Evolutionary conservation across 140 eudicot genomes (phyloP).

Genomic region (Ambrosia hybrid): DNA sequence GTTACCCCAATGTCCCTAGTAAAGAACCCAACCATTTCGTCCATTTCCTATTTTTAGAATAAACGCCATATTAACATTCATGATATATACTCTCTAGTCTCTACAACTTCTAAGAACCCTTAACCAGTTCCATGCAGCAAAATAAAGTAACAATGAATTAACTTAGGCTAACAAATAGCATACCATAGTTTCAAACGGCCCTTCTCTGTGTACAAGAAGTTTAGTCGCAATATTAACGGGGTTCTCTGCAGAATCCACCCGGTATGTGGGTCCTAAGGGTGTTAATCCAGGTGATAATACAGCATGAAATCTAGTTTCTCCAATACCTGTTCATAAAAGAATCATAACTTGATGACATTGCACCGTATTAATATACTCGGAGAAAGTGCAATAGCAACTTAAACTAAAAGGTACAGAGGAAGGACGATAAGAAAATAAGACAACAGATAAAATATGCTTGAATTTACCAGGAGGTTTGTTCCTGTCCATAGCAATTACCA

Average conservation of each 20-base stretch:
- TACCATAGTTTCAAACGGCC: slow-evolving; percentile 17
- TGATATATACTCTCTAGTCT: no score
- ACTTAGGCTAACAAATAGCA: slow-evolving; percentile 21
- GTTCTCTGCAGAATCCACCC: slow-evolving; percentile 34
- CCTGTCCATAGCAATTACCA: slow-evolving; percentile 58
- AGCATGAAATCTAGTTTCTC: slow-evolving; percentile 62
- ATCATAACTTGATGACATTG: no score
- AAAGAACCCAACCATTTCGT: background rate
- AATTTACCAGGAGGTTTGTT: slow-evolving; percentile 19
- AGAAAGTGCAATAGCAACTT: no score
- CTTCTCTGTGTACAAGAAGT: slow-evolving; percentile 71
- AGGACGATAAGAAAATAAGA: no score
- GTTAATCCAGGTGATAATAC: slow-evolving; percentile 53
- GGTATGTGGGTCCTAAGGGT: slow-evolving; percentile 19
- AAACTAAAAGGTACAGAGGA: no score
- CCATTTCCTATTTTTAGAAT: background rate
- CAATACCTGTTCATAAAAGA: slow-evolving; percentile 41
- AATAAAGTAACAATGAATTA: no score
- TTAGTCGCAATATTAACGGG: slow-evolving; percentile 36
- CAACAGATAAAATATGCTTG: no score
- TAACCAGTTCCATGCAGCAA: no score
- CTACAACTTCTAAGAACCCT: no score
- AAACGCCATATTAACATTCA: background rate
- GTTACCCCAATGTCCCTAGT: no score
- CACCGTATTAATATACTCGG: no score